These are phyloP conservation scores for Podila clonocystis DNA, from an alignment of 192 early-diverging fungal species.

Conservation along the genomic window DNA sequence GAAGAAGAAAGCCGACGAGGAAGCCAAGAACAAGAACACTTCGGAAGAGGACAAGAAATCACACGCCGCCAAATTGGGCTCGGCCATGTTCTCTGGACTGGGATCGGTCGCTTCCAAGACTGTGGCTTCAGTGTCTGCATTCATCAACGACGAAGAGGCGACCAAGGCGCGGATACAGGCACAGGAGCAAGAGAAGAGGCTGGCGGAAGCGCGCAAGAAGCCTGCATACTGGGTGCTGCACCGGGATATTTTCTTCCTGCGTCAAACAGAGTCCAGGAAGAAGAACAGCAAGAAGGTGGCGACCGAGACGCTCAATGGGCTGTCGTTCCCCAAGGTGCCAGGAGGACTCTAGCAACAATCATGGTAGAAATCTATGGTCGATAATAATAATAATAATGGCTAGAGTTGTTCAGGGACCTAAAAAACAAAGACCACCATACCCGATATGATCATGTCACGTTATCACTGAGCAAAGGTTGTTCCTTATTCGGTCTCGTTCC, in stretches of 20 bases:
- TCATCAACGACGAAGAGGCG: constrained; percentile 49
- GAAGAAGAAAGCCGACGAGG: constrained; percentile 36
- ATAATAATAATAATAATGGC: not conserved
- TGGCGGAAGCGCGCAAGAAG: constrained; percentile 29
- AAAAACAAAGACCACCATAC: too few species aligned
- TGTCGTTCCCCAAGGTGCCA: constrained; percentile 61
- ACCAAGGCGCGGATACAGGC: constrained; percentile 47
- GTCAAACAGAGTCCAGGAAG: constrained; percentile 54
- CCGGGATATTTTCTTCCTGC: constrained; percentile 58
- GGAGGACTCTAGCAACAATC: constrained; percentile 14
- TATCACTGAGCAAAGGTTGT: not conserved
- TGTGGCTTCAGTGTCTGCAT: constrained; percentile 35
- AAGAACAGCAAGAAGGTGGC: constrained; percentile 51
- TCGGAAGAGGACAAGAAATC: constrained; percentile 33
- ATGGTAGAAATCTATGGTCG: not conserved
- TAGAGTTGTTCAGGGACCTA: too few species aligned
- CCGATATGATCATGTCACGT: not conserved
- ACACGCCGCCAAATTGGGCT: constrained; percentile 32
- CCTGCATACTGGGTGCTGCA: constrained; percentile 58
- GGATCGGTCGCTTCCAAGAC: constrained; percentile 38
- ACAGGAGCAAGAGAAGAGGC: constrained; percentile 22
- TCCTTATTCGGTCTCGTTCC: not conserved
- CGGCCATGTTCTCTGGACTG: constrained; percentile 42
- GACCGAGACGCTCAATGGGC: constrained; percentile 39
- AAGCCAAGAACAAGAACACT: constrained; percentile 2